Evolutionary conservation across 306 rosid genomes (phyloP).

Genomic region (Trifolium fragiferum): DNA sequence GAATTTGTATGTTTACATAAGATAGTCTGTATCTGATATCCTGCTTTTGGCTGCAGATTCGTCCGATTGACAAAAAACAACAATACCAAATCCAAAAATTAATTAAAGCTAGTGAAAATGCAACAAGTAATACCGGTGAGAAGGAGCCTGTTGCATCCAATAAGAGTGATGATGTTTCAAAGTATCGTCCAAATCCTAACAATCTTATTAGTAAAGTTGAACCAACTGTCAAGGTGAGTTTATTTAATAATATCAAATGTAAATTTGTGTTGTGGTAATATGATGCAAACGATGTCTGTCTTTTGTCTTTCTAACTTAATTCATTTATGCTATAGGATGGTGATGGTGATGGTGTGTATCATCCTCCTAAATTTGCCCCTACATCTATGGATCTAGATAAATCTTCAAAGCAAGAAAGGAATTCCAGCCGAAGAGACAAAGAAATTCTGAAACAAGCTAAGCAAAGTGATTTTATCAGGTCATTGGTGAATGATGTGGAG

Average conservation of each 20-base stretch:
- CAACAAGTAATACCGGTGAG: conserved; percentile 45
- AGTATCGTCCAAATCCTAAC: conserved; percentile 83
- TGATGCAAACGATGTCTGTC: conserved; percentile 3
- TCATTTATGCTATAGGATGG: conserved; percentile 54
- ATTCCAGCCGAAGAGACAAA: conserved; percentile 72
- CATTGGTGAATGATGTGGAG: conserved; percentile 69
- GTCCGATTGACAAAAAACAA: conserved; percentile 86
- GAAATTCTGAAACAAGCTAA: conserved; percentile 62
- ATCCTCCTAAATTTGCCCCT: conserved; percentile 71
- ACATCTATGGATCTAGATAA: conserved; percentile 71
- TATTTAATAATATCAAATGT: conserved; percentile 10
- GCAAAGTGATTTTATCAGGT: conserved; percentile 63
- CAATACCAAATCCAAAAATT: conserved; percentile 92
- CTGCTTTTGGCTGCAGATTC: conserved; percentile 57
- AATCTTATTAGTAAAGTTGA: conserved; percentile 67
- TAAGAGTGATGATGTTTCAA: conserved; percentile 62
- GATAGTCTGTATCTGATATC: conserved; percentile 11
- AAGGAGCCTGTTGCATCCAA: conserved; percentile 53
- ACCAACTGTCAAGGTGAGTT: conserved; percentile 48
- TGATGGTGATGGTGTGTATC: conserved; percentile 49
- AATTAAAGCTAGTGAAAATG: conserved; percentile 55
- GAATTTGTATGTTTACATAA: background rate
- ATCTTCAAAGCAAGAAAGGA: conserved; percentile 65
- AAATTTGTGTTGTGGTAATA: background rate
- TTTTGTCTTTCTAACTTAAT: conserved; percentile 32